These are phyloP conservation scores for Zancudomyces culisetae DNA, from an alignment of 371 early-diverging fungal species.

Conservation along the genomic window DNA sequence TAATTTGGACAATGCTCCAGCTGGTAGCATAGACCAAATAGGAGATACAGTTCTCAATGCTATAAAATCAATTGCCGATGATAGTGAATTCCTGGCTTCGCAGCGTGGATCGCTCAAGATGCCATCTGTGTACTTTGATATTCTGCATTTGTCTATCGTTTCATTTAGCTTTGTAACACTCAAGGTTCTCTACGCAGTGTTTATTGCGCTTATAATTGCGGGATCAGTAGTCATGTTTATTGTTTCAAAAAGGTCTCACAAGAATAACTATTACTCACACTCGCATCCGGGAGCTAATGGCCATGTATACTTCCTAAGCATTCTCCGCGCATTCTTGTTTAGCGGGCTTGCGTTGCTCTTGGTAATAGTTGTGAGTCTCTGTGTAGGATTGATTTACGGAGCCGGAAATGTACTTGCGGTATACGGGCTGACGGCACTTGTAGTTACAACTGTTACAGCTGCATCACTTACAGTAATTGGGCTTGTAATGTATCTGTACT, in stretches of 20 bases:
- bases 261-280: background rate
- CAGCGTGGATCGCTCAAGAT: background rate
- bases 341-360: background rate
- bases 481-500: background rate
- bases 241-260: background rate
- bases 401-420: background rate
- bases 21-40: slow-evolving; percentile 1
- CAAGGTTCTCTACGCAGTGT: background rate
- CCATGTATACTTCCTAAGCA: background rate
- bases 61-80: background rate
- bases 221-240: background rate
- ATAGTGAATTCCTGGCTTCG: background rate
- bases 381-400: background rate
- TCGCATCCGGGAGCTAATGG: background rate
- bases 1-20: background rate
- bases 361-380: background rate
- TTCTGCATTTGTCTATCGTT: background rate
- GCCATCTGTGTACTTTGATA: slow-evolving; percentile 1
- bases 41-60: slow-evolving; percentile 1
- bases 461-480: background rate
- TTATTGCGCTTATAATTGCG: background rate
- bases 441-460: background rate
- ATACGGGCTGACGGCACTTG: background rate
- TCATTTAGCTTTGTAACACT: background rate
- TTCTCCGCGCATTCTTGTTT: background rate